Evolutionary conservation across 768 basidiomycete genomes (phyloP).

Genomic region (Erythrobasidium yunnanense): DNA sequence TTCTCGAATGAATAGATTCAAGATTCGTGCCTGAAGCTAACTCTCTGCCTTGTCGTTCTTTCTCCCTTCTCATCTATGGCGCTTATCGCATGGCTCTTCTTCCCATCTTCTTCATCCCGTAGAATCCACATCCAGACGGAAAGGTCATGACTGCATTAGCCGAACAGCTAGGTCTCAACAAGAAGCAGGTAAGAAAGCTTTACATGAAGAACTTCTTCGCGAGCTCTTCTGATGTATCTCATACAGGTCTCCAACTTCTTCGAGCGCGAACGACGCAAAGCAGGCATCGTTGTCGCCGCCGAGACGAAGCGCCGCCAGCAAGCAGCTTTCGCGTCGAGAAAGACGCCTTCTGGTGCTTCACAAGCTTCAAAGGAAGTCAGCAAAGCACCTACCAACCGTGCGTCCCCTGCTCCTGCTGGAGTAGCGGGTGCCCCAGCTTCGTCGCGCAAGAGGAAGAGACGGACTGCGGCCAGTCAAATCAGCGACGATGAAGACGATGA

Average conservation of each 20-base stretch:
- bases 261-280: constrained; percentile 13
- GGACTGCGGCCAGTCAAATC: too few relatives aligned
- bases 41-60: too few relatives aligned
- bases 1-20: too few relatives aligned
- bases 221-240: not conserved
- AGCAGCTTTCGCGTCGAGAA: not conserved
- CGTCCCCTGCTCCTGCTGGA: too few relatives aligned
- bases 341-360: too few relatives aligned
- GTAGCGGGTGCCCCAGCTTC: too few relatives aligned
- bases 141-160: constrained; percentile 18
- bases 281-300: constrained; percentile 10
- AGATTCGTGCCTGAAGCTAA: too few relatives aligned
- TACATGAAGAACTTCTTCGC: not conserved
- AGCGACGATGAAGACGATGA: too few relatives aligned
- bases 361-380: too few relatives aligned
- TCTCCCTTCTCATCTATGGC: not conserved
- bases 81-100: not conserved
- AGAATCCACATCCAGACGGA: constrained; percentile 24
- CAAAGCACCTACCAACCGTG: too few relatives aligned
- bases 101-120: not conserved
- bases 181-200: constrained; percentile 21
- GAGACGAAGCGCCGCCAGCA: not conserved
- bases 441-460: too few relatives aligned
- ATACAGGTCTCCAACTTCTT: constrained; percentile 25
- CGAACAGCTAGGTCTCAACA: constrained; percentile 15